Base-by-base conservation (phyloP, 176 grass and related monocot genomes). In the Carex pumila region DNA sequence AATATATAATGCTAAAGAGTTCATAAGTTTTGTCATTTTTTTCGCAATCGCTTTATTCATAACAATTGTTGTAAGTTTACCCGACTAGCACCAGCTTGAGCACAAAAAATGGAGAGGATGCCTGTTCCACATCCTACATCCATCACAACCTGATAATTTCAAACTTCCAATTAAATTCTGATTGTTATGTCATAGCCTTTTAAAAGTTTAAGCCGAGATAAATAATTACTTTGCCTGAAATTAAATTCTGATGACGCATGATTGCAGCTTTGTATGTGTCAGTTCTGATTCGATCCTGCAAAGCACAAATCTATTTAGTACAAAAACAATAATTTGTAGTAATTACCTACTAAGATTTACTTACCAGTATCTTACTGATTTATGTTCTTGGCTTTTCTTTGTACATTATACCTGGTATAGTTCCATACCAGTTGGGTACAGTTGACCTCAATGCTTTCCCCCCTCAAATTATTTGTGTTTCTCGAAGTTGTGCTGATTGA, bases 61-160 rank as follows among this genome's bases (percentile, higher is more conserved):
- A 21, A 19, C 17, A 71, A 32, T 57, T 56, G 32, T 57, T 29
- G 22, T 17, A 78, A 78, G 54, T 86, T 94, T 90, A 94, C 94
- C 22, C 88, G 86, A 82, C 84, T 94, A 47, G 94, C 94, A 71
- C 94, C 94, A 52, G 94, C 94, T 54, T 89, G 94, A 85, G 94
- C 94, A 67, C 94, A 97, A 82, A 97, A 97, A 68, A 94, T 91
- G 0, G 94, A 90, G 55, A 97, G 94, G 66, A 97, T 97, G 73
- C 94, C 94, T 52, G 94, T 97, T 43, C 94, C 94, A 79, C 94
- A 97, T 25, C 94, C 94, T 45, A 97, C 94, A 85, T 97, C 94
- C 90, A 97, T 92, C 25, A 97, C 94, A 85, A 97, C 92, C 94
- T 97, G 73, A 82, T 81, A 30, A 47, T 56, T 74, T 22, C 14